Evolutionary conservation across 768 basidiomycete species (phyloP).

Genomic region (Cystofilobasidium ferigula): DNA sequence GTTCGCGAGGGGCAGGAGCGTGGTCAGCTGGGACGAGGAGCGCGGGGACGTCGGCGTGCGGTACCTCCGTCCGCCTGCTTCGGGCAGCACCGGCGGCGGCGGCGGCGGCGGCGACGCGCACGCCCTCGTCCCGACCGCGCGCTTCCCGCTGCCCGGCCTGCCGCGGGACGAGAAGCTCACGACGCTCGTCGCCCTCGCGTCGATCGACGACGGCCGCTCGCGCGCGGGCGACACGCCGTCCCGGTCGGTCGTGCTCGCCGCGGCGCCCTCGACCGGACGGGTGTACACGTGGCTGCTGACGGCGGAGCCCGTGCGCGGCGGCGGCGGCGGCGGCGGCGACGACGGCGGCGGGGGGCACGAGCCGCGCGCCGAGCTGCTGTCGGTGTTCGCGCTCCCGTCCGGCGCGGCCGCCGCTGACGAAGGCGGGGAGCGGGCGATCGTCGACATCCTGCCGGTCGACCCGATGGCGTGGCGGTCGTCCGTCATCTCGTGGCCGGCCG

Average conservation of each 20-base stretch:
- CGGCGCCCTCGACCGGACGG: conserved; percentile 27
- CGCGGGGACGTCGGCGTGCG: conserved; percentile 17
- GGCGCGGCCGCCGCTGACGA: conserved; percentile 52
- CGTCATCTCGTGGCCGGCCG: conserved; percentile 33
- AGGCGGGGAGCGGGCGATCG: conserved; percentile 54
- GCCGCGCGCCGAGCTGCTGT: conserved; percentile 42
- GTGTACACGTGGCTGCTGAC: conserved; percentile 35
- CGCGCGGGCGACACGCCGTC: conserved; percentile 28
- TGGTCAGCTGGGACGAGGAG: background rate
- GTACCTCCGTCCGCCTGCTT: conserved; percentile 27
- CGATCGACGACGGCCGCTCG: conserved; percentile 37
- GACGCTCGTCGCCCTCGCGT: conserved; percentile 34
- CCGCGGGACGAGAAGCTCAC: conserved; percentile 3
- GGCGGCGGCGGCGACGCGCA: conserved; percentile 26
- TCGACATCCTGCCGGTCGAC: conserved; percentile 52
- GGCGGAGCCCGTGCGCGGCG: too few species aligned
- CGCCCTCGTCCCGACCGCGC: conserved; percentile 6
- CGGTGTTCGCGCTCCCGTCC: conserved; percentile 52
- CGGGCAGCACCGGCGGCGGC: too few species aligned
- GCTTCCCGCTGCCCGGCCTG: conserved; percentile 6
- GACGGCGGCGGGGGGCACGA: background rate
- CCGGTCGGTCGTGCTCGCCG: conserved; percentile 34
- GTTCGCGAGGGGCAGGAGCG: conserved; percentile 10
- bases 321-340: conserved; percentile 2
- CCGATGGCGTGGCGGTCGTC: conserved; percentile 39